Evolutionary conservation across 2,329 filamentous ascomycete genomes (phyloP), one percentile per base, ranked within the genome.

Genomic region (Alternaria triticina): DNA sequence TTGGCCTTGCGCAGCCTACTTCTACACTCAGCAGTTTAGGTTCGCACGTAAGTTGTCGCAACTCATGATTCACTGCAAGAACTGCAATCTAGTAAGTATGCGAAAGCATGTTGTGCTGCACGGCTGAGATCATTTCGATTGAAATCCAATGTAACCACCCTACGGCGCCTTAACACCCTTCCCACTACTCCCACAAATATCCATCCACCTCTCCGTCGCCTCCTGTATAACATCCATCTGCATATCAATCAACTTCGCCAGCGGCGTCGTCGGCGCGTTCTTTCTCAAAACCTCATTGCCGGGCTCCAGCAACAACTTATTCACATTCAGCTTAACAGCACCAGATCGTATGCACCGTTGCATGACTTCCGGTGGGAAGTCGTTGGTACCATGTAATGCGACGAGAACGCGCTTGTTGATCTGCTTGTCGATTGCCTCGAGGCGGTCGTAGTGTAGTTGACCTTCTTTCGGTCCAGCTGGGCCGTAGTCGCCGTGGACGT

Each of bases 401-500:
- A 82, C 83, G 69, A 79, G 65, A 0, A 86, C 85, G 20, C 82
- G 80, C 2, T 79, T 80, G 1, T 77, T 75, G 65, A 68, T 74
- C 63, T 75, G 75, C 64, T 72, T 71, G 56, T 73, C 59, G 27
- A 79, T 77, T 2, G 67, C 59, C 22, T 74, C 71, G 13, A 79
- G 70, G 12, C 74, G 71, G 33, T 74, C 74, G 52, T 73, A 77
- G 51, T 77, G 74, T 2, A 81, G 63, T 57, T 77, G 74, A 3
- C 74, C 72, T 27, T 72, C 69, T 36, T 70, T 70, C 0, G 78
- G 78, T 0, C 90, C 90, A 3, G 86, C 75, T 0, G 88, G 85
- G 0, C 90, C 90, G 77, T 93, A 93, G 72, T 89, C 86, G 49
- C 91, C 91, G 79, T 93, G 91, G 30, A 93, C 86, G 70, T 93